phyloP scores from a whole-genome alignment of 2,329 filamentous ascomycete species.

The Colletotrichum orbiculare region DNA sequence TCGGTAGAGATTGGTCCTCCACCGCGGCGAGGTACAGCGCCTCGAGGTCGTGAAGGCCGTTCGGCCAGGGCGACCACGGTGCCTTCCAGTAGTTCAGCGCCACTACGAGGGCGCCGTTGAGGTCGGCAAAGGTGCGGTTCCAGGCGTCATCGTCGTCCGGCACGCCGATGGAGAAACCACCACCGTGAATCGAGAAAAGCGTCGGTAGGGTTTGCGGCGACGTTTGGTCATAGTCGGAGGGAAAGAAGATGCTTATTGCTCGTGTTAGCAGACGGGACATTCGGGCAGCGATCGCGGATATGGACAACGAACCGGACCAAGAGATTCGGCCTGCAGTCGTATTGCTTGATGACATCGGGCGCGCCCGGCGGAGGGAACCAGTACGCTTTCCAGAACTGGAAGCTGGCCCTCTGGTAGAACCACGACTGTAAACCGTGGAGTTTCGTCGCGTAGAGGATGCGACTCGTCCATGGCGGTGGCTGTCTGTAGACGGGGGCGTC shows the following conservation, averaged over 20 bases:
- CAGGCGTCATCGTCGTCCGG: constrained; percentile 59
- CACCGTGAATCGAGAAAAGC: constrained; percentile 63
- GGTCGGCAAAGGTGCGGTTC: constrained; percentile 55
- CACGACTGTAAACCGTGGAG: constrained; percentile 27
- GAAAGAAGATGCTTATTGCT: constrained; percentile 51
- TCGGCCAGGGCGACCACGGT: constrained; percentile 57
- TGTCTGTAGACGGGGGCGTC: constrained; percentile 1
- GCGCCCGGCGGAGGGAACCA: constrained; percentile 20
- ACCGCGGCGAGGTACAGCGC: constrained; percentile 55
- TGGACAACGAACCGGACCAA: constrained; percentile 31
- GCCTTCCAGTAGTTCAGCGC: constrained; percentile 62
- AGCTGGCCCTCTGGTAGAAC: constrained; percentile 30
- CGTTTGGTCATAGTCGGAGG: constrained; percentile 46
- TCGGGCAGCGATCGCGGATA: background rate
- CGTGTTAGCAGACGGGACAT: background rate
- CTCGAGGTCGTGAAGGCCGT: constrained; percentile 56
- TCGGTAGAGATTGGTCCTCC: constrained; percentile 55
- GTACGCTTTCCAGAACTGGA: constrained; percentile 27
- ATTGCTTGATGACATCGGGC: constrained; percentile 38
- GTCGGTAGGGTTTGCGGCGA: constrained; percentile 49
- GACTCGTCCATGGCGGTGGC: constrained; percentile 24
- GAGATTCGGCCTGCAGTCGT: constrained; percentile 32
- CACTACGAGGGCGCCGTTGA: constrained; percentile 55
- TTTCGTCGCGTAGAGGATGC: constrained; percentile 33
- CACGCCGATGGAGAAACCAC: constrained; percentile 58